Percentiles rank a stretch among this genome's conserved stretches.
These are phyloP conservation scores for Verticillium tricorpus DNA, from an alignment of 2,329 filamentous ascomycete genomes.

Conservation along the genomic window DNA sequence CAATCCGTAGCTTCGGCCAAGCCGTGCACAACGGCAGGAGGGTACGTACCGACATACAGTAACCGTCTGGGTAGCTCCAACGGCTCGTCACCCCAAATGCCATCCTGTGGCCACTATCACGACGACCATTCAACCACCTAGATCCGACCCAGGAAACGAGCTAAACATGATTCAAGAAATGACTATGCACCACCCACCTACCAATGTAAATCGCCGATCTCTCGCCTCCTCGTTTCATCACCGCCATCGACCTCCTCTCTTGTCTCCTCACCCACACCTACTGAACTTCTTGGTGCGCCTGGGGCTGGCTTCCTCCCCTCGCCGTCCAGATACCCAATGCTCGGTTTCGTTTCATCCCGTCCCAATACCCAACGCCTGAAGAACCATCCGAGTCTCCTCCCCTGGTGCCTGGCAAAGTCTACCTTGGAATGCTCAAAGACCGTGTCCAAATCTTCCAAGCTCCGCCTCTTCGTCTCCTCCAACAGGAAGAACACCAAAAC, in stretches of 20 bases:
- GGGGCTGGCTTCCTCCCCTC: background rate
- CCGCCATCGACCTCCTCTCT: background rate
- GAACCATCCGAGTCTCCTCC: constrained; percentile 28
- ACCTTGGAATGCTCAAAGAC: constrained; percentile 33
- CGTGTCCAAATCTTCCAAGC: constrained; percentile 33
- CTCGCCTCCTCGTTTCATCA: background rate
- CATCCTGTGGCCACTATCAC: no score
- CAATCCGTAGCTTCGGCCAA: background rate
- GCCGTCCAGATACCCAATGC: constrained; percentile 13
- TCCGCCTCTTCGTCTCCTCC: constrained; percentile 36
- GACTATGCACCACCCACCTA: background rate
- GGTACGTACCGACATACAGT: background rate
- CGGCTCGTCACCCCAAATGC: no score
- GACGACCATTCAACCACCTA: background rate
- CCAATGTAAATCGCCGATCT: background rate
- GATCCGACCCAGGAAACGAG: no score
- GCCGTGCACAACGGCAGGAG: no score
- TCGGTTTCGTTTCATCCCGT: constrained; percentile 17
- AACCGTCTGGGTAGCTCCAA: no score
- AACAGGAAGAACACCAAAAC: constrained; percentile 38
- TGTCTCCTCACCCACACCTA: background rate
- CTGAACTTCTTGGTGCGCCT: background rate
- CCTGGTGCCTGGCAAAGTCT: constrained; percentile 32
- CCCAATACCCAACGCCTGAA: constrained; percentile 20
- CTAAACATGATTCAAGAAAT: background rate